These are phyloP conservation scores for Podaxis pistillaris DNA, from an alignment of 768 basidiomycete genomes.

Conservation along the genomic window DNA sequence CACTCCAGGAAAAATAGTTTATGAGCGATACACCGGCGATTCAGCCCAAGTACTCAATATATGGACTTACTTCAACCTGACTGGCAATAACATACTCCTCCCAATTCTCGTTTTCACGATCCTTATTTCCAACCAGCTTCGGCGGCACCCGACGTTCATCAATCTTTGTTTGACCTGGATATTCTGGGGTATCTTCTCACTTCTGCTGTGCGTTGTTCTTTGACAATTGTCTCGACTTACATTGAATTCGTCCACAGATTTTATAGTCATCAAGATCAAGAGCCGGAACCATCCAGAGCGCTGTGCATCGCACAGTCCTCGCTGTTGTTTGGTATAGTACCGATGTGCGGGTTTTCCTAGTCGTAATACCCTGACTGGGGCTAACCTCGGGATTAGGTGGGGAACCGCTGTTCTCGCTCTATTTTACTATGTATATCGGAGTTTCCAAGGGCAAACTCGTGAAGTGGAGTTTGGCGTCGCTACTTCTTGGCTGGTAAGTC, in stretches of 20 bases:
- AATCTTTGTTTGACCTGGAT: constrained; percentile 49
- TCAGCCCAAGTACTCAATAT: constrained; percentile 30
- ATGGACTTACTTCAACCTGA: constrained; percentile 45
- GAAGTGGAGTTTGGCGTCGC: background rate
- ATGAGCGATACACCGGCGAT: background rate
- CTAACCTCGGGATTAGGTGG: constrained; percentile 26
- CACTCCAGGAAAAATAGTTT: background rate
- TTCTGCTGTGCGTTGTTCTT: constrained; percentile 36
- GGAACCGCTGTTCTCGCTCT: constrained; percentile 34
- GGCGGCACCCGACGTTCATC: constrained; percentile 41
- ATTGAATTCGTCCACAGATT: constrained; percentile 24
- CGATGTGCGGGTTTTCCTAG: constrained; percentile 28
- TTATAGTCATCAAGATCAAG: constrained; percentile 35
- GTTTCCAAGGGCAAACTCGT: constrained; percentile 18
- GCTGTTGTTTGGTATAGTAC: constrained; percentile 36
- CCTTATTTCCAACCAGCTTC: constrained; percentile 34
- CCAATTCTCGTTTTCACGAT: constrained; percentile 44
- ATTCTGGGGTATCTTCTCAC: constrained; percentile 39
- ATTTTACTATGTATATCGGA: constrained; percentile 28
- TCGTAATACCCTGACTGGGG: background rate
- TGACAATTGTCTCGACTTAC: background rate
- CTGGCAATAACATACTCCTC: constrained; percentile 42
- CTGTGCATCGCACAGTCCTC: constrained; percentile 46
- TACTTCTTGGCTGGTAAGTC: constrained; percentile 25
- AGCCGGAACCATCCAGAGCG: constrained; percentile 31